Evolutionary conservation across 441 rosid species (phyloP).

Genomic region (Brassica balearica): DNA sequence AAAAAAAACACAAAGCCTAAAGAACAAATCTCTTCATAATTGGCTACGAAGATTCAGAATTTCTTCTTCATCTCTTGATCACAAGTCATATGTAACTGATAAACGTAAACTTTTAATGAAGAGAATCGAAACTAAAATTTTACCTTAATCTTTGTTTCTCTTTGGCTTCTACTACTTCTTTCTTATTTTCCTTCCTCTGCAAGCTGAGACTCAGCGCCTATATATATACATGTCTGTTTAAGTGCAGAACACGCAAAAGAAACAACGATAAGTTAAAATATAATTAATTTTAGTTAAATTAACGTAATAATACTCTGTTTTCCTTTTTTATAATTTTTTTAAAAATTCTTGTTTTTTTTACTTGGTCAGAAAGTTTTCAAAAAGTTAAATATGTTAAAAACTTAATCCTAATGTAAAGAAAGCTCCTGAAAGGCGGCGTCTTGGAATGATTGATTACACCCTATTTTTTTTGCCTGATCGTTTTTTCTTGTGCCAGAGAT

Average conservation of each 20-base stretch:
- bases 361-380: not conserved
- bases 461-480: too few relatives aligned
- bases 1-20: not conserved
- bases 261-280: not conserved
- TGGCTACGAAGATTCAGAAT: not conserved
- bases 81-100: not conserved
- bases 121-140: not conserved
- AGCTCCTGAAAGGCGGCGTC: too few relatives aligned
- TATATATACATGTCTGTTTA: not conserved
- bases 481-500: too few relatives aligned
- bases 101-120: not conserved
- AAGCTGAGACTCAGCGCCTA: conserved; percentile 2
- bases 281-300: not conserved
- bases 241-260: conserved; percentile 4
- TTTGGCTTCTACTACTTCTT: not conserved
- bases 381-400: not conserved
- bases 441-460: too few relatives aligned
- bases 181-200: not conserved
- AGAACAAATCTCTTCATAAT: not conserved
- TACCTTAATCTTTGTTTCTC: not conserved
- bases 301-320: not conserved
- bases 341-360: not conserved
- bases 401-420: too few relatives aligned
- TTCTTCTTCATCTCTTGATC: not conserved
- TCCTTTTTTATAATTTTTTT: not conserved